Conservation (phyloP, 2,329 filamentous ascomycete species). For the Ustilaginoidea virens region DNA sequence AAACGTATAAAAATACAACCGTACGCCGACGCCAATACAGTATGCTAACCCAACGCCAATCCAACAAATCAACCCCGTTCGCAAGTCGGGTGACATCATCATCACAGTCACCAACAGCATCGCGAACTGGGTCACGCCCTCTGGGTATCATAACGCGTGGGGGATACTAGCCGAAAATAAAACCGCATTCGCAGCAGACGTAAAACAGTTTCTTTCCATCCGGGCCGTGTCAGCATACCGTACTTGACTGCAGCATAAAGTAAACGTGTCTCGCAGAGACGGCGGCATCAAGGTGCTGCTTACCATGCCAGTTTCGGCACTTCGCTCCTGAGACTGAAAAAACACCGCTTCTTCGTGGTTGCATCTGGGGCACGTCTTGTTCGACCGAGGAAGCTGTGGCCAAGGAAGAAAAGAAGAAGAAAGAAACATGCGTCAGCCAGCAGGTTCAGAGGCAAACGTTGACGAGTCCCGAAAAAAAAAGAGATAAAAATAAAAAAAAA, state of each 20-base stretch:
- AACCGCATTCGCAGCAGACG: conserved; percentile 86
- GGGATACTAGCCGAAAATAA: conserved; percentile 51
- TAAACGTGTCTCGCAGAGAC: too few species aligned
- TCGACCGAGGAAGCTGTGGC: conserved; percentile 74
- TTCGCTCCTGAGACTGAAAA: conserved; percentile 97
- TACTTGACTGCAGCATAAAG: too few species aligned
- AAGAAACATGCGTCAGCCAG: conserved; percentile 26
- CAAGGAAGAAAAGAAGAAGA: conserved; percentile 10
- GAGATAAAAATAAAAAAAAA: background rate
- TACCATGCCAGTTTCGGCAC: conserved; percentile 96
- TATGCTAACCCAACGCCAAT: too few species aligned
- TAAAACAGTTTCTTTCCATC: conserved; percentile 68
- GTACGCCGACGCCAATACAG: too few species aligned
- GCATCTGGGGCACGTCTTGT: conserved; percentile 75
- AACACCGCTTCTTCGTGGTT: conserved; percentile 84
- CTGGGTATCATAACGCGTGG: conserved; percentile 4
- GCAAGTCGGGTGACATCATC: too few species aligned
- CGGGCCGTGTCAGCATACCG: conserved; percentile 6
- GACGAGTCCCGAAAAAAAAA: conserved; percentile 13
- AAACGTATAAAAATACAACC: too few species aligned
- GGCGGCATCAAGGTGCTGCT: too few species aligned
- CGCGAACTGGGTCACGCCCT: too few species aligned
- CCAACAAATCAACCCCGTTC: too few species aligned
- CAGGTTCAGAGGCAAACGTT: conserved; percentile 13
- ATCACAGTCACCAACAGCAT: too few species aligned